A percentile compares a stretch with the other conserved stretches of the same genome.
Conservation (phyloP, 768 basidiomycete species). For the Nidularia sp. region DNA sequence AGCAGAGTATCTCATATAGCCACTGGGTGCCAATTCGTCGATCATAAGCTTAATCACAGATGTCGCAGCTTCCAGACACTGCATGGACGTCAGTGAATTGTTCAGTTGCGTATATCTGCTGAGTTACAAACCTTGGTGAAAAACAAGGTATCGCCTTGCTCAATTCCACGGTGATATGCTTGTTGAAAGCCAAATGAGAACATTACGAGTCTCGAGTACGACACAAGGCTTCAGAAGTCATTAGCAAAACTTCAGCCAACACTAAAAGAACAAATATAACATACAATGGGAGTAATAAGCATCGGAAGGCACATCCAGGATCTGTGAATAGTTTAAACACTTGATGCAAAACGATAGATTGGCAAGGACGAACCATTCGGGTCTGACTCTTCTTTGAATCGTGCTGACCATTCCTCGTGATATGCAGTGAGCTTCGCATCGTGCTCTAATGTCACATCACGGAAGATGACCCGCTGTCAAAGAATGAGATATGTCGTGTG, state of each 20-base stretch:
- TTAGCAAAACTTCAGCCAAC: background rate
- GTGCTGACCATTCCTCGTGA: slow-evolving; percentile 61
- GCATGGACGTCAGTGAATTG: slow-evolving; percentile 4
- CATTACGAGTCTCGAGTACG: slow-evolving; percentile 80
- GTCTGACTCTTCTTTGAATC: slow-evolving; percentile 60
- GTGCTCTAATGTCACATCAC: slow-evolving; percentile 54
- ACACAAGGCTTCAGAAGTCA: slow-evolving; percentile 50
- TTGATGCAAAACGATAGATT: background rate
- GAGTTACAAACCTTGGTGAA: slow-evolving; percentile 52
- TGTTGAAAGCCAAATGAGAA: slow-evolving; percentile 86
- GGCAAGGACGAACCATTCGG: slow-evolving; percentile 36
- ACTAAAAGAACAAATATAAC: slow-evolving; percentile 14
- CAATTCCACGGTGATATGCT: slow-evolving; percentile 68
- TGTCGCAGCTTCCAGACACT: slow-evolving; percentile 74
- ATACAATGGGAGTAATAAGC: slow-evolving; percentile 70
- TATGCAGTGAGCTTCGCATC: slow-evolving; percentile 55
- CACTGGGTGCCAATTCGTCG: slow-evolving; percentile 60
- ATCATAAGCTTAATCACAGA: slow-evolving; percentile 63
- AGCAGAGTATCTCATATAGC: slow-evolving; percentile 75
- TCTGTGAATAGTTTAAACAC: slow-evolving; percentile 30
- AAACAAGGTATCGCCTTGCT: slow-evolving; percentile 58
- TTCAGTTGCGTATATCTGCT: background rate
- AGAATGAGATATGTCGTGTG: slow-evolving; percentile 4
- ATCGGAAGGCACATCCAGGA: slow-evolving; percentile 54
- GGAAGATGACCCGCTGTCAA: slow-evolving; percentile 61